These are phyloP conservation scores for Xylariales sp. DNA, from an alignment of 2,329 filamentous ascomycete genomes.

Conservation along the genomic window DNA sequence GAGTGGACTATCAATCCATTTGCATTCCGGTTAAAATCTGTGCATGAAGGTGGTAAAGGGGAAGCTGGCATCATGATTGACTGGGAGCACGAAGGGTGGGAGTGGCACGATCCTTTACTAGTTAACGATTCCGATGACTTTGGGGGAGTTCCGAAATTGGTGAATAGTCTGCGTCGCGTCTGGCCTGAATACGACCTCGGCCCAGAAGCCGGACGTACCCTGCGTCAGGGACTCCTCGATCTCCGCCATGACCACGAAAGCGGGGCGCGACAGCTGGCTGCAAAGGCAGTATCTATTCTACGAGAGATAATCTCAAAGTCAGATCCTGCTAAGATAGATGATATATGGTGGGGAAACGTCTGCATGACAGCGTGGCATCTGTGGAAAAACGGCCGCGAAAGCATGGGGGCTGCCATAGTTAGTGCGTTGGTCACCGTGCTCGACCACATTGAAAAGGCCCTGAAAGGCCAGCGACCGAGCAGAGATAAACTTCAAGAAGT, in stretches of 20 bases:
- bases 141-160: constrained; percentile 52
- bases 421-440: constrained; percentile 43
- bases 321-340: constrained; percentile 17
- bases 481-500: constrained; percentile 19
- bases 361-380: constrained; percentile 58
- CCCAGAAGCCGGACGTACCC: constrained; percentile 34
- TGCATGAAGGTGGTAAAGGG: constrained; percentile 27
- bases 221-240: constrained; percentile 40
- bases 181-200: constrained; percentile 54
- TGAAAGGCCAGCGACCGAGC: constrained; percentile 15
- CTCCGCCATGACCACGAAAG: constrained; percentile 55
- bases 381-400: constrained; percentile 61
- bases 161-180: constrained; percentile 53
- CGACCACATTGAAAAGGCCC: constrained; percentile 26
- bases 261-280: constrained; percentile 55
- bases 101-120: constrained; percentile 50
- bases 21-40: constrained; percentile 45
- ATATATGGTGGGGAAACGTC: constrained; percentile 47
- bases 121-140: constrained; percentile 42
- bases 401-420: constrained; percentile 59
- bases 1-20: constrained; percentile 63
- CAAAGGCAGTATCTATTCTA: constrained; percentile 46
- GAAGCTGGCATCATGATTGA: constrained; percentile 49
- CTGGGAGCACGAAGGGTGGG: constrained; percentile 58
- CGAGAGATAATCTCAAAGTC: constrained; percentile 36